phyloP scores from a whole-genome alignment of 768 basidiomycete genomes.

The Suillus cothurnatus region DNA sequence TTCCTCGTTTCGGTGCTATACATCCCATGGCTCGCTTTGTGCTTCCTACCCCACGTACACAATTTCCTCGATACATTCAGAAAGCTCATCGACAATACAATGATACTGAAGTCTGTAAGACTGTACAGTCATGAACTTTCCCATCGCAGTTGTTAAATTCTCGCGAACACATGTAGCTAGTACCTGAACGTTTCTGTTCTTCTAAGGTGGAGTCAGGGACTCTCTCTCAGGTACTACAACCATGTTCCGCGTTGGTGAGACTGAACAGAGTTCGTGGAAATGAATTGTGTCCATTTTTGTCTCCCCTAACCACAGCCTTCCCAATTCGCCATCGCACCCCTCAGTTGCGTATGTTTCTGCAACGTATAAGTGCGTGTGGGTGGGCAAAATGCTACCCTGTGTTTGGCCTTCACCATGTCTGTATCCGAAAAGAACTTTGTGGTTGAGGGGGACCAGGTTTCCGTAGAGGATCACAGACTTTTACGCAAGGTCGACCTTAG shows the following conservation, averaged over 20 bases:
- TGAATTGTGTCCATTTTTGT: neutral
- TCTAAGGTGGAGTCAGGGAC: too few relatives aligned
- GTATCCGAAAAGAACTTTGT: constrained; percentile 14
- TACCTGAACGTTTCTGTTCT: too few relatives aligned
- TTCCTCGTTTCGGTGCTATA: too few relatives aligned
- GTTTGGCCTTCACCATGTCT: constrained; percentile 11
- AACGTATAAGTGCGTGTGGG: neutral
- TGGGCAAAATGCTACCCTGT: neutral
- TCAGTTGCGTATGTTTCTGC: neutral
- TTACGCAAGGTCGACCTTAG: constrained; percentile 38
- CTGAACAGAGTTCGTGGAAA: neutral
- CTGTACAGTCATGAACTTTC: too few relatives aligned
- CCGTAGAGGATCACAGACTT: constrained; percentile 27
- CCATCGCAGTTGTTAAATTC: too few relatives aligned
- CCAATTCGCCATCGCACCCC: constrained; percentile 9
- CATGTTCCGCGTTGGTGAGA: neutral
- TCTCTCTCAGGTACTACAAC: neutral
- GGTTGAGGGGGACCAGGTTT: constrained; percentile 7
- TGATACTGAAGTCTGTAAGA: too few relatives aligned
- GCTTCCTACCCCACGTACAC: too few relatives aligned
- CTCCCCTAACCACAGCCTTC: neutral
- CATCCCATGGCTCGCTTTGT: too few relatives aligned
- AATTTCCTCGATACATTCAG: too few relatives aligned
- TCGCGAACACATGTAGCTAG: too few relatives aligned
- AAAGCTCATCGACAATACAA: too few relatives aligned